phyloP scores from a whole-genome alignment of 2,329 filamentous ascomycete genomes.

The Erysiphe pulchra region DNA sequence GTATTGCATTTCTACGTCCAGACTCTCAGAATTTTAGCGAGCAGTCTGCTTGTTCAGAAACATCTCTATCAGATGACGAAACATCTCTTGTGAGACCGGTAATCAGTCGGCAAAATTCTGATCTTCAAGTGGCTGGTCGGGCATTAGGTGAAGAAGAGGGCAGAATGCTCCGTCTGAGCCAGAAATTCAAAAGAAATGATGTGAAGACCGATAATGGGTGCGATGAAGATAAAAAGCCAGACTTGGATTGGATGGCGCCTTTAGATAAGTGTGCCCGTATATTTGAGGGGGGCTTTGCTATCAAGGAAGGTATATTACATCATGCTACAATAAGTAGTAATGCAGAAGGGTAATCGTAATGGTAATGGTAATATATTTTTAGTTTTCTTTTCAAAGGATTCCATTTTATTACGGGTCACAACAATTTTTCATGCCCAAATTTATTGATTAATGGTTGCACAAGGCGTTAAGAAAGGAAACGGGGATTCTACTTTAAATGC shows the following conservation, averaged over 20 bases:
- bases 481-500: too few relatives aligned
- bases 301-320: too few relatives aligned
- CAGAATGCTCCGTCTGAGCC: conserved; percentile 40
- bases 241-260: neutral
- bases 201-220: neutral
- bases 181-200: conserved; percentile 37
- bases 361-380: too few relatives aligned
- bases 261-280: neutral
- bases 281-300: too few relatives aligned
- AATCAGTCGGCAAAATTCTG: conserved; percentile 32
- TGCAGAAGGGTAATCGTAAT: too few relatives aligned
- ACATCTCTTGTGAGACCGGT: conserved; percentile 15
- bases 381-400: too few relatives aligned
- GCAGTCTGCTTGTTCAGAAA: conserved; percentile 4
- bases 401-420: too few relatives aligned
- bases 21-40: conserved; percentile 2
- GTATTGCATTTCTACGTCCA: conserved; percentile 11
- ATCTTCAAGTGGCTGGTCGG: conserved; percentile 40
- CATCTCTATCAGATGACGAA: conserved; percentile 17
- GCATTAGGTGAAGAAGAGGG: conserved; percentile 44
- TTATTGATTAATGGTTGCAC: too few relatives aligned
- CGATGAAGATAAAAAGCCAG: neutral
- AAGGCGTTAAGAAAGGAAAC: too few relatives aligned
- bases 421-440: too few relatives aligned
- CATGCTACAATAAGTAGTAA: too few relatives aligned